A percentile compares a stretch with the other conserved stretches of the same genome.
phyloP scores from a whole-genome alignment of 805 yeast species.

The Ogataea nitratoaversa region DNA sequence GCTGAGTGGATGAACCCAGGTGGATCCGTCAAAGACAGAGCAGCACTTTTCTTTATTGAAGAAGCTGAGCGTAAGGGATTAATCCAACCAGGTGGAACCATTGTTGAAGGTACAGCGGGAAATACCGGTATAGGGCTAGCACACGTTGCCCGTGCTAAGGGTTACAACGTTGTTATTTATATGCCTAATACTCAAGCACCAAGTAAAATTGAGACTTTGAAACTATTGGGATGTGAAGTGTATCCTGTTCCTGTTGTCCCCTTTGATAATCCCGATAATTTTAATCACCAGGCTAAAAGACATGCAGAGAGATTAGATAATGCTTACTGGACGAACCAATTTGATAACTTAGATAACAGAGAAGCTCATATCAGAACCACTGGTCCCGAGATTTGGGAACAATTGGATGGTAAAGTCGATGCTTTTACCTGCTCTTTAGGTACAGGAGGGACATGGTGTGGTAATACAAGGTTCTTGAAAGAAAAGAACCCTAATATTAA shows the following conservation, averaged over 20 bases:
- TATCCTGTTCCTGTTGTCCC: conserved; percentile 88
- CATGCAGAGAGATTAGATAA: conserved; percentile 74
- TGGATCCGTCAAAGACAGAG: conserved; percentile 88
- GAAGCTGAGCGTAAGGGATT: conserved; percentile 72
- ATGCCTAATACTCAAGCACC: conserved; percentile 91
- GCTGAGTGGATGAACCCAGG: conserved; percentile 95
- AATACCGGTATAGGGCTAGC: conserved; percentile 95
- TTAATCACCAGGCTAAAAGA: conserved; percentile 80
- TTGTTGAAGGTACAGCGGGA: conserved; percentile 93
- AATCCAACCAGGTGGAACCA: conserved; percentile 73
- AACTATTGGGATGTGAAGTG: conserved; percentile 79
- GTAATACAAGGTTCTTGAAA: conserved; percentile 75
- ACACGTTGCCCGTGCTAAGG: conserved; percentile 71
- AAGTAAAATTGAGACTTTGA: conserved; percentile 68
- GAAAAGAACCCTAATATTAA: conserved; percentile 58
- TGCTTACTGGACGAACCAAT: conserved; percentile 92
- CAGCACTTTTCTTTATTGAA: conserved; percentile 71
- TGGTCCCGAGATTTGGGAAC: conserved; percentile 91
- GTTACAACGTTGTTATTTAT: conserved; percentile 80
- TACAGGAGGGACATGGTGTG: conserved; percentile 91
- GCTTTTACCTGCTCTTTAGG: conserved; percentile 91
- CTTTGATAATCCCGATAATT: conserved; percentile 74
- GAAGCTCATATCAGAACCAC: conserved; percentile 87
- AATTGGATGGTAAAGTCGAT: conserved; percentile 69
- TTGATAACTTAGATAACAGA: conserved; percentile 83